Evolutionary conservation across 441 rosid genomes (phyloP).

Genomic region (Theobroma grandiflorum): DNA sequence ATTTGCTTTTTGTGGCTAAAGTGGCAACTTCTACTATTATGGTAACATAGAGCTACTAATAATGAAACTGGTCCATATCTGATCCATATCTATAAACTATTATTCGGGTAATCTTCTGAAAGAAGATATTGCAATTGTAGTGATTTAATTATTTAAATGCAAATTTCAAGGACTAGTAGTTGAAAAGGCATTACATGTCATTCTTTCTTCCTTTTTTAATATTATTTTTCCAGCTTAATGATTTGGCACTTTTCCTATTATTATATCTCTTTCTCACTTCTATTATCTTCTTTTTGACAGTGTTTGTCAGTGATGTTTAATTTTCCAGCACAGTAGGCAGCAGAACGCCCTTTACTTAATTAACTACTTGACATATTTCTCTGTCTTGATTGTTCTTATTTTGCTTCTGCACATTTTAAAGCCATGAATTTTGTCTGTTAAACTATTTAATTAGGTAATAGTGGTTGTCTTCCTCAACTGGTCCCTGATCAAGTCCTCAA

Average conservation of each 20-base stretch:
- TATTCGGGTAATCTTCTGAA: background rate
- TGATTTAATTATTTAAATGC: background rate
- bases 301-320: background rate
- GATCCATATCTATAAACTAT: background rate
- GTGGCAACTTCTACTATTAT: background rate
- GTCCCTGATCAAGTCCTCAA: constrained; percentile 86
- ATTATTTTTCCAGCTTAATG: constrained; percentile 13
- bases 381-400: background rate
- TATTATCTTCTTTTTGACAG: background rate
- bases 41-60: background rate
- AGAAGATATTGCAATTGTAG: background rate
- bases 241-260: background rate
- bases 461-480: constrained; percentile 60
- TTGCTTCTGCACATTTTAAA: constrained; percentile 1
- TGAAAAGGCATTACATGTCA: background rate
- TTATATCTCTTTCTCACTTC: background rate
- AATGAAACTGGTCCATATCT: background rate
- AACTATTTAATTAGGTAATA: constrained; percentile 55
- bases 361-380: constrained; percentile 9
- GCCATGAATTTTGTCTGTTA: constrained; percentile 11
- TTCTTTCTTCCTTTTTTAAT: too few species aligned
- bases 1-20: background rate
- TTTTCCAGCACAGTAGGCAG: background rate
- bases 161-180: background rate
- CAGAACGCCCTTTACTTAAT: background rate